Percentiles rank a stretch among this genome's conserved stretches.
Evolutionary conservation across 495 filamentous ascomycete genomes (phyloP).

Genomic region (Penicillium cosmopolitanum): DNA sequence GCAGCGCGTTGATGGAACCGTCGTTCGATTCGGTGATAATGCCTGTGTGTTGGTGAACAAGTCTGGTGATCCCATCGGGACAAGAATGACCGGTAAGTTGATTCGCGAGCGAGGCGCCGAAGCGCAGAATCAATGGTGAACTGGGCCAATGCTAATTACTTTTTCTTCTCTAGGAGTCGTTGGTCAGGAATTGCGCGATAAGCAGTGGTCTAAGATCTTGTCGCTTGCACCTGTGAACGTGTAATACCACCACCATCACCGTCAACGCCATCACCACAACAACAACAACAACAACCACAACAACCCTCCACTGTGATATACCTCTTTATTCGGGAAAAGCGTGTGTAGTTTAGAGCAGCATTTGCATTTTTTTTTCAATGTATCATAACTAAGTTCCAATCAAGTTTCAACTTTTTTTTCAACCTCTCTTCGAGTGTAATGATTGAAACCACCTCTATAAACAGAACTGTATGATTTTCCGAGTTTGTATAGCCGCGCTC

Average conservation of each 20-base stretch:
- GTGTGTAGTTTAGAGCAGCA: constrained; percentile 37
- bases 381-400: constrained; percentile 30
- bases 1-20: constrained; percentile 82
- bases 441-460: too few species aligned
- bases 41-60: constrained; percentile 98
- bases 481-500: neutral
- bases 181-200: constrained; percentile 81
- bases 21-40: constrained; percentile 95
- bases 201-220: constrained; percentile 97
- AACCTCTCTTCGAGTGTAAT: too few species aligned
- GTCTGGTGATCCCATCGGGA: constrained; percentile 91
- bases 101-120: neutral
- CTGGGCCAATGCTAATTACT: constrained; percentile 28
- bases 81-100: constrained; percentile 77
- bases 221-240: constrained; percentile 93
- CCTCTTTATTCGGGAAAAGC: constrained; percentile 28
- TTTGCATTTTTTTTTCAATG: constrained; percentile 31
- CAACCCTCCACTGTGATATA: constrained; percentile 17
- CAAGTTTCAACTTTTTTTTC: too few species aligned
- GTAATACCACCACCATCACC: constrained; percentile 50
- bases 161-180: constrained; percentile 64
- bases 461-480: constrained; percentile 6
- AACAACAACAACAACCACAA: neutral
- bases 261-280: neutral
- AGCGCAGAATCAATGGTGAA: neutral